Percentiles rank a stretch among this genome's conserved stretches.
Conservation (phyloP, 345 rosid genomes). For the Acer campestre region DNA sequence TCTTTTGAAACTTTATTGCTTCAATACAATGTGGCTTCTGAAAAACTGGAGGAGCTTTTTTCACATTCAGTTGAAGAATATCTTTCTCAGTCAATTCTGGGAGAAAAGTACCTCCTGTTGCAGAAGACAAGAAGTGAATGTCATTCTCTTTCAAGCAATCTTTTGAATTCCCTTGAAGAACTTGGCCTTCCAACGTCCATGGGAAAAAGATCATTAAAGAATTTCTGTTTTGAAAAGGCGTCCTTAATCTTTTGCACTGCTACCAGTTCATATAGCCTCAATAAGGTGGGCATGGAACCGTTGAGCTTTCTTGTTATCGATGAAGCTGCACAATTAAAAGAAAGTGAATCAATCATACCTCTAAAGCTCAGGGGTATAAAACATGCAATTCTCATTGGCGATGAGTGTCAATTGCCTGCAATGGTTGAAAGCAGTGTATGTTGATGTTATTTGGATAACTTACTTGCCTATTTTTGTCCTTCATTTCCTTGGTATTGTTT, state of each 20-base stretch:
- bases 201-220: neutral
- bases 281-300: conserved; percentile 21
- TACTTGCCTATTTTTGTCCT: too few relatives aligned
- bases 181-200: conserved; percentile 29
- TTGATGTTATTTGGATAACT: neutral
- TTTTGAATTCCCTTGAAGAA: conserved; percentile 7
- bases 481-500: neutral
- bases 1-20: conserved; percentile 24
- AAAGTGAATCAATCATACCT: conserved; percentile 50
- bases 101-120: neutral
- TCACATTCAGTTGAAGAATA: conserved; percentile 8
- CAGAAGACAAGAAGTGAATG: conserved; percentile 27
- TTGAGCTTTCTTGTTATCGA: conserved; percentile 47
- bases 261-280: conserved; percentile 34
- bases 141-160: conserved; percentile 16
- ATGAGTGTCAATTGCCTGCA: conserved; percentile 52
- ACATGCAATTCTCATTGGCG: conserved; percentile 50
- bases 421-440: conserved; percentile 48
- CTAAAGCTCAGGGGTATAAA: conserved; percentile 39
- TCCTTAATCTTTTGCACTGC: conserved; percentile 46
- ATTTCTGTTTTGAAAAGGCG: conserved; percentile 39
- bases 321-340: conserved; percentile 63
- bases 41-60: conserved; percentile 27
- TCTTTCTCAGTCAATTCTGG: neutral
- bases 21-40: conserved; percentile 21